Percentiles rank a stretch among this genome's conserved stretches.
Evolutionary conservation across 805 yeast genomes (phyloP).

Genomic region (Teunomyces lycoperdinae): DNA sequence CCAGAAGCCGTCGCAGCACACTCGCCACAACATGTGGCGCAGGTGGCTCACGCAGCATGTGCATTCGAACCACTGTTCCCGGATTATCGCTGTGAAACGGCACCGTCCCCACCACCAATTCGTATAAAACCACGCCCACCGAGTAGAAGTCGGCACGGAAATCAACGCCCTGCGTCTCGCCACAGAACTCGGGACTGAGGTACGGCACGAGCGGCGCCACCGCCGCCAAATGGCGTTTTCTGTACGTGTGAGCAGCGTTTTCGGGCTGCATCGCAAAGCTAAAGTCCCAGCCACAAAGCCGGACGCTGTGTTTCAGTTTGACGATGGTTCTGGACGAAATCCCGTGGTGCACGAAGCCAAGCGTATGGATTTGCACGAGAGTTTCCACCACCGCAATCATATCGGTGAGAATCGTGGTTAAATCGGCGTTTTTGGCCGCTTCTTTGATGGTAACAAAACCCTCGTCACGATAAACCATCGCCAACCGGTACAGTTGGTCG

Average conservation of each 20-base stretch:
- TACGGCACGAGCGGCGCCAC: conserved; percentile 43
- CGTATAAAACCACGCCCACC: conserved; percentile 49
- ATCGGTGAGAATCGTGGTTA: conserved; percentile 22
- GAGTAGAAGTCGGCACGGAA: conserved; percentile 49
- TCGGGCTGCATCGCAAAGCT: conserved; percentile 41
- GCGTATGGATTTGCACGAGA: conserved; percentile 34
- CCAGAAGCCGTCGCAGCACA: conserved; percentile 31
- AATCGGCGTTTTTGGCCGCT: background rate
- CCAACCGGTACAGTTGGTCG: conserved; percentile 5
- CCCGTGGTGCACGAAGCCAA: conserved; percentile 48
- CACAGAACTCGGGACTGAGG: conserved; percentile 50
- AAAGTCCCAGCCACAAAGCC: conserved; percentile 49
- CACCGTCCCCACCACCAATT: conserved; percentile 41
- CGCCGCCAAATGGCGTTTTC: conserved; percentile 38
- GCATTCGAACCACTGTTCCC: conserved; percentile 36
- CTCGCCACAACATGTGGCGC: conserved; percentile 34
- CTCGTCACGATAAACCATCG: conserved; percentile 8
- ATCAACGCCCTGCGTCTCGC: conserved; percentile 40
- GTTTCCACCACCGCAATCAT: conserved; percentile 21
- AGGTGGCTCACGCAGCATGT: conserved; percentile 39
- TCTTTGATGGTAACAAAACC: conserved; percentile 6
- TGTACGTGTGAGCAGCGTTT: conserved; percentile 38
- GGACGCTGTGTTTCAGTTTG: conserved; percentile 26
- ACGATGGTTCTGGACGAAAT: conserved; percentile 39
- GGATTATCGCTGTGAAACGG: conserved; percentile 45